phyloP scores from a whole-genome alignment of 371 early-diverging fungal genomes.

The Phascolomyces articulosus region DNA sequence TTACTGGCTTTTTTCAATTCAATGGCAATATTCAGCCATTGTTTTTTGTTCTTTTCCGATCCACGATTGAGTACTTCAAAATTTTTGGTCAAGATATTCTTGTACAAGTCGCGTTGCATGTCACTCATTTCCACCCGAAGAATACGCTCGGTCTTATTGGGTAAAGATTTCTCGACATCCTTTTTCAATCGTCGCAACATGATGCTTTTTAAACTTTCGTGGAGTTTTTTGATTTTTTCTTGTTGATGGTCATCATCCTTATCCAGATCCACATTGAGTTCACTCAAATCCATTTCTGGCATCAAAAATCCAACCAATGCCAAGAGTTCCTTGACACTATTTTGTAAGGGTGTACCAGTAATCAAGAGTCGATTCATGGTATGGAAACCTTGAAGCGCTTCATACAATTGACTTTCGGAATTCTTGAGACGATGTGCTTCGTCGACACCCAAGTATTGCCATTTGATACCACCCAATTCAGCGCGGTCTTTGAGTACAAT shows the following conservation, averaged over 20 bases:
- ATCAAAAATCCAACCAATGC: slow-evolving; percentile 83
- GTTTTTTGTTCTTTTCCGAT: slow-evolving; percentile 82
- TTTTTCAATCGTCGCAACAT: slow-evolving; percentile 97
- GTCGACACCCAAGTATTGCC: slow-evolving; percentile 89
- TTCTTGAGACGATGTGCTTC: slow-evolving; percentile 95
- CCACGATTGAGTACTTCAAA: slow-evolving; percentile 88
- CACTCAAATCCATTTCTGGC: slow-evolving; percentile 81
- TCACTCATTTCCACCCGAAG: slow-evolving; percentile 92
- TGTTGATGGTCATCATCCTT: slow-evolving; percentile 72
- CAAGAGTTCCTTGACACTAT: slow-evolving; percentile 84
- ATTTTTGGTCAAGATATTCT: slow-evolving; percentile 91
- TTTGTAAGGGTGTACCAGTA: slow-evolving; percentile 92
- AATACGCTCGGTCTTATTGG: slow-evolving; percentile 93
- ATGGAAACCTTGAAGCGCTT: slow-evolving; percentile 75
- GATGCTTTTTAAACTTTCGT: slow-evolving; percentile 80
- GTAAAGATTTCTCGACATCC: slow-evolving; percentile 96
- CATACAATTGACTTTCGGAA: slow-evolving; percentile 86
- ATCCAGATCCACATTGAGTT: slow-evolving; percentile 57
- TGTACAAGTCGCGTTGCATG: slow-evolving; percentile 91
- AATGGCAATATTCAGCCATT: slow-evolving; percentile 93
- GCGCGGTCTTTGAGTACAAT: slow-evolving; percentile 90
- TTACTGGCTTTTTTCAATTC: slow-evolving; percentile 99
- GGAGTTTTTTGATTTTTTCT: slow-evolving; percentile 85
- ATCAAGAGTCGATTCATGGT: slow-evolving; percentile 82
- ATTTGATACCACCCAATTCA: slow-evolving; percentile 73